A percentile compares a stretch with the other conserved stretches of the same genome.
These are phyloP conservation scores for Tuber melanosporum DNA, from an alignment of 495 filamentous ascomycete genomes.

Conservation along the genomic window DNA sequence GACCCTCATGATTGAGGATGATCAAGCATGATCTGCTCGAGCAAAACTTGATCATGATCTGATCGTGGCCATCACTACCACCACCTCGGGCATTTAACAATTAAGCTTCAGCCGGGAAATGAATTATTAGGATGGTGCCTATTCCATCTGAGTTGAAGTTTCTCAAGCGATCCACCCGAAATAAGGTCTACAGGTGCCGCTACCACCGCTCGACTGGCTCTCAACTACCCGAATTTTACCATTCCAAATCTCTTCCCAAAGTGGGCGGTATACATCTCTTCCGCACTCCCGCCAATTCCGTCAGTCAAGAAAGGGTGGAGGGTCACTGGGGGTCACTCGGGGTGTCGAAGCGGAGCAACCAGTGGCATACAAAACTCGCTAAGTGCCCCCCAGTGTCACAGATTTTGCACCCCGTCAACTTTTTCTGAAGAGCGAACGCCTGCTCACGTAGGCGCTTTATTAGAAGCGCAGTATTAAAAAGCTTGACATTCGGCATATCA, in stretches of 20 bases:
- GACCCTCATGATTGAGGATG: too few species aligned
- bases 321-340: background rate
- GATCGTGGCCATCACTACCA: too few species aligned
- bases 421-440: background rate
- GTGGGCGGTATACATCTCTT: background rate
- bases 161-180: background rate
- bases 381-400: background rate
- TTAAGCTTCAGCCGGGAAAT: background rate
- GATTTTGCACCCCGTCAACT: background rate
- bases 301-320: background rate
- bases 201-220: background rate
- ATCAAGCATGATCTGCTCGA: too few species aligned
- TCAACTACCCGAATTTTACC: background rate
- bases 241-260: background rate
- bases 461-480: background rate
- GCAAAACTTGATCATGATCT: too few species aligned
- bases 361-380: background rate
- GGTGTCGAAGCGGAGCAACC: background rate
- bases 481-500: background rate
- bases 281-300: background rate
- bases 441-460: background rate
- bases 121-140: background rate
- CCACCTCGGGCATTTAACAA: background rate
- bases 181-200: background rate
- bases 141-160: background rate